These are phyloP conservation scores for Calonectria leucothoes DNA, from an alignment of 2,329 filamentous ascomycete genomes.

Conservation along the genomic window DNA sequence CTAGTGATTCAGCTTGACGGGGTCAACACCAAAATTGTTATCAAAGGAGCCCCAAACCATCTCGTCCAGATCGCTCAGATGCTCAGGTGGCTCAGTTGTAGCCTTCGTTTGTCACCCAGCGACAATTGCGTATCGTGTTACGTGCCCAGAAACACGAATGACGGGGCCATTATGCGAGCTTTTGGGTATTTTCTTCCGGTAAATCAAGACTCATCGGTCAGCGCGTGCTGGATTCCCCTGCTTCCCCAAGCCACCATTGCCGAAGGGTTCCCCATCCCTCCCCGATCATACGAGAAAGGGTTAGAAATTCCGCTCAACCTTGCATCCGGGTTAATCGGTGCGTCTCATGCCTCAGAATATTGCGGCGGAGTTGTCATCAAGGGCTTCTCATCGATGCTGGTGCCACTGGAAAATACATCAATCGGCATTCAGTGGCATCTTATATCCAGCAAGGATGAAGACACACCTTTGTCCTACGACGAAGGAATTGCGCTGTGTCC, in stretches of 20 bases:
- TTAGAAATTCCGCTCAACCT: neutral
- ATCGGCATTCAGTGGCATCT: neutral
- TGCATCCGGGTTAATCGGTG: neutral
- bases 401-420: neutral
- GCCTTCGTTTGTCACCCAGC: neutral
- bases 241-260: neutral
- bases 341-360: neutral
- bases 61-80: neutral
- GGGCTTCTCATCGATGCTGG: neutral
- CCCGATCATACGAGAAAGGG: neutral
- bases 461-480: neutral
- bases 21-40: neutral
- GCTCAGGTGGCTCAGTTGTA: neutral
- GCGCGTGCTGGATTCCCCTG: neutral
- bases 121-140: neutral
- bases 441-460: neutral
- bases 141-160: neutral
- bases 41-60: neutral
- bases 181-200: neutral
- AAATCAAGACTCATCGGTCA: neutral
- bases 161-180: neutral
- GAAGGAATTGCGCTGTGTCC: neutral
- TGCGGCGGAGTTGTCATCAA: neutral
- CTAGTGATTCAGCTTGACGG: neutral
- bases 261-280: neutral